Base-by-base conservation (phyloP, 352 stramenopile species). In the Globisporangium paddicum region DNA sequence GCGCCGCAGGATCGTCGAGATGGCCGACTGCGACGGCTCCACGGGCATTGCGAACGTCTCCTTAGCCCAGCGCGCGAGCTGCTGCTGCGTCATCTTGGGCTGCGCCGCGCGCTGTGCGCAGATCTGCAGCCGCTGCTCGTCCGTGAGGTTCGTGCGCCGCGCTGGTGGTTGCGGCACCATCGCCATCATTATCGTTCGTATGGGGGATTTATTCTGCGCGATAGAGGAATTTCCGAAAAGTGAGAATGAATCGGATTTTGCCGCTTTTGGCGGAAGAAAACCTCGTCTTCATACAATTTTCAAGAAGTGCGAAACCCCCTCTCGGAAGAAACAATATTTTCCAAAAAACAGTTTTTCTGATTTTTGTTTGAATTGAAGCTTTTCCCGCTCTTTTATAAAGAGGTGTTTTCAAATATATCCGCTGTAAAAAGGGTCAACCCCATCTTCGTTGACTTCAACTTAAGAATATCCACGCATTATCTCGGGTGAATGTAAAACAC, bases 41-140 rank as follows among this genome's bases (percentile, higher is more conserved):
- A 47, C 32, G 23, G 34, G 45, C 46, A 62, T 54, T 18, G 25
- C 34, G 46, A 62, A 62, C 32, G 34, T 37, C 34, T 49, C 45
- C 46, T 62, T 62, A 23, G 56, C 35, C 56, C 56, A 62, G 35
- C 30, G 45, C 16, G 56, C 56, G 25, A 62, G 32, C 45, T 37
- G 34, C 46, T 50, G 56, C 46, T 62, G 56, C n/a, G 56, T 62
- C 56, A 62, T 62, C 56, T 55, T 54, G 25, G 56, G 56, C 25
- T 62, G 45, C 46, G 56, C 23, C 13, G 23, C 21, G 25, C 56
- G 46, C n/a, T 62, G 35, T 8, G 37, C 46, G 35, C 34, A 48
- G 45, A 62, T 62, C 46, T 56, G 18, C 45, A 56, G 34, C 1
- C 56, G 35, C 37, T 62, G 56, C 35, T 55, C 32, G 18, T 34